These are phyloP conservation scores for Colletotrichum sojae DNA, from an alignment of 2,329 filamentous ascomycete genomes.

Conservation along the genomic window DNA sequence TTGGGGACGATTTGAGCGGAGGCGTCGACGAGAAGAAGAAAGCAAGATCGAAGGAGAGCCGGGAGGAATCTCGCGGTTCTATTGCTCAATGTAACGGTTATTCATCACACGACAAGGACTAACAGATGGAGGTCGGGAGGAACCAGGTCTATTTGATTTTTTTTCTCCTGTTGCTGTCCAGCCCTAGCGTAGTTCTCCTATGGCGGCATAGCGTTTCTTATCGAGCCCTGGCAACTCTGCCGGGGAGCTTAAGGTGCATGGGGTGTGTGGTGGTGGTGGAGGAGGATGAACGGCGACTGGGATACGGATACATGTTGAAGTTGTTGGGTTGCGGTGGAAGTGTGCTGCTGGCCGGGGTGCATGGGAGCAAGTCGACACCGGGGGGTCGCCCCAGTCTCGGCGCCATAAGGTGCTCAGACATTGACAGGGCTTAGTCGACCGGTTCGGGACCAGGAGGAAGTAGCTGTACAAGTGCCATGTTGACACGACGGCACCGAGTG, in stretches of 20 bases:
- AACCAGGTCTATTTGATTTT: slow-evolving; percentile 41
- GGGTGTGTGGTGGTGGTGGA: slow-evolving; percentile 35
- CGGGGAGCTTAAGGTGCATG: slow-evolving; percentile 40
- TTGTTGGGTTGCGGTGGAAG: slow-evolving; percentile 39
- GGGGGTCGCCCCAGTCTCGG: slow-evolving; percentile 37
- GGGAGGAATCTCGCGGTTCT: slow-evolving; percentile 24
- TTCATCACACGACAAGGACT: slow-evolving; percentile 29
- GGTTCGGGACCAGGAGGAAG: slow-evolving; percentile 30
- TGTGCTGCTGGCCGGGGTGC: slow-evolving; percentile 39
- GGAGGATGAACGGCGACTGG: slow-evolving; percentile 39
- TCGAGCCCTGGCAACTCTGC: slow-evolving; percentile 37
- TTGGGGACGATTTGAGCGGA: slow-evolving; percentile 12
- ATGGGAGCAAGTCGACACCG: slow-evolving; percentile 31
- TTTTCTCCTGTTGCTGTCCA: background rate
- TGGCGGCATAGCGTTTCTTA: slow-evolving; percentile 41
- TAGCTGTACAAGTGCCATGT: slow-evolving; percentile 36
- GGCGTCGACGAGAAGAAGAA: slow-evolving; percentile 23
- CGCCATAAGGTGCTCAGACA: slow-evolving; percentile 40
- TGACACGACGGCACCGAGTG: slow-evolving; percentile 27
- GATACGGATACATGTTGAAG: slow-evolving; percentile 37
- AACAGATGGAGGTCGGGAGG: slow-evolving; percentile 35
- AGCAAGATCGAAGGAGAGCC: slow-evolving; percentile 25
- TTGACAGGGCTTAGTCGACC: slow-evolving; percentile 40
- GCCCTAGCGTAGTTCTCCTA: slow-evolving; percentile 39
- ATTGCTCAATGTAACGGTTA: slow-evolving; percentile 34